phyloP scores from a whole-genome alignment of 1,139 yeast genomes.

The Candida dubliniensis region DNA sequence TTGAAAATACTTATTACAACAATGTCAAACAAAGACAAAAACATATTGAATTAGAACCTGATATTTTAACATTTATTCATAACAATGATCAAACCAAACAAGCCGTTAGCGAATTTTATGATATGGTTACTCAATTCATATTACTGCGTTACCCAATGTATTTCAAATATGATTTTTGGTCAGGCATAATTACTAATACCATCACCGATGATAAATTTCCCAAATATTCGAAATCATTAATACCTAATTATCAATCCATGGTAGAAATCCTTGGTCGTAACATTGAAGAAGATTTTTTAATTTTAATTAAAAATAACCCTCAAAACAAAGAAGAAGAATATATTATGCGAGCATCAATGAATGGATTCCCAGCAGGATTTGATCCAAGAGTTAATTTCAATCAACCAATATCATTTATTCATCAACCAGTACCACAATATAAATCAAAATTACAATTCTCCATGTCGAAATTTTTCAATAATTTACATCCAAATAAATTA shows the following conservation, averaged over 20 bases:
- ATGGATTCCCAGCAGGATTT: constrained; percentile 46
- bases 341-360: constrained; percentile 32
- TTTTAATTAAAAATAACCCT: constrained; percentile 39
- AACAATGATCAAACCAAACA: constrained; percentile 18
- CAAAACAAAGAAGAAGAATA: constrained; percentile 35
- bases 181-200: constrained; percentile 19
- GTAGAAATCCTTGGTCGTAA: constrained; percentile 26
- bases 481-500: constrained; percentile 35
- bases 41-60: constrained; percentile 19
- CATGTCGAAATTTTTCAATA: constrained; percentile 41
- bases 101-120: constrained; percentile 39
- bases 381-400: constrained; percentile 37
- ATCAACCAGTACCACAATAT: constrained; percentile 46
- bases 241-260: constrained; percentile 20
- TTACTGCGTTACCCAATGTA: constrained; percentile 35
- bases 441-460: constrained; percentile 29
- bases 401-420: constrained; percentile 40
- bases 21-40: constrained; percentile 23
- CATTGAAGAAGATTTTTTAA: constrained; percentile 43
- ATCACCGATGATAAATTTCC: constrained; percentile 33
- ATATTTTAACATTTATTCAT: constrained; percentile 25
- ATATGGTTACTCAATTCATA: constrained; percentile 26
- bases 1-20: constrained; percentile 36
- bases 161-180: constrained; percentile 17
- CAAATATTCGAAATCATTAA: constrained; percentile 12